Percentiles rank a stretch among this genome's conserved stretches.
Conservation (phyloP, 2,329 filamentous ascomycete genomes). For the Colletotrichum sp. region DNA sequence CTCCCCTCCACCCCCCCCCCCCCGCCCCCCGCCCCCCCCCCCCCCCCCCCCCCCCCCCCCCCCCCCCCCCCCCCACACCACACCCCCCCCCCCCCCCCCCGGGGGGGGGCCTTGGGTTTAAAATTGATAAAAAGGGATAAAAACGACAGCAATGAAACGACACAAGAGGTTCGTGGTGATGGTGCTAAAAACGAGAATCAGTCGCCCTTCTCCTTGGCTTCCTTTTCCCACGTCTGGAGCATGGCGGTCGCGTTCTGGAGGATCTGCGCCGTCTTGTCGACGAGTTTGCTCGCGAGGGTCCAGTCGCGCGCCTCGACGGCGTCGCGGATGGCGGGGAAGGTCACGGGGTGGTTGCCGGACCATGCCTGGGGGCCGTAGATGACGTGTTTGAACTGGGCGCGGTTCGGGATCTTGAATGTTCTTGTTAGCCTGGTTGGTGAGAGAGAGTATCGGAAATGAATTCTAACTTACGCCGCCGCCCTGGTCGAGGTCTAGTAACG, state of each 20-base stretch:
- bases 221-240: constrained; percentile 25
- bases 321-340: constrained; percentile 79
- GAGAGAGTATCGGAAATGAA: background rate
- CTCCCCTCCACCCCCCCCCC: no score
- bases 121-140: background rate
- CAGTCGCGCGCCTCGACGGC: constrained; percentile 76
- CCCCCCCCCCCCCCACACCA: no score
- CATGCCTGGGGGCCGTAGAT: constrained; percentile 85
- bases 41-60: no score
- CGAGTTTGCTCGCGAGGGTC: constrained; percentile 68
- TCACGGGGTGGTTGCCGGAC: constrained; percentile 63
- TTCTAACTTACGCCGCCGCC: constrained; percentile 70
- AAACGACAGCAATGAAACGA: background rate
- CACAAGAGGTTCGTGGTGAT: background rate
- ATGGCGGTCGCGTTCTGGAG: constrained; percentile 63
- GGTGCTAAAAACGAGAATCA: background rate
- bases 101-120: background rate
- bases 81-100: no score
- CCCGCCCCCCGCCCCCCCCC: no score
- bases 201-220: background rate
- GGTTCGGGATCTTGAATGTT: constrained; percentile 72
- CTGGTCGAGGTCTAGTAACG: constrained; percentile 77
- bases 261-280: constrained; percentile 74
- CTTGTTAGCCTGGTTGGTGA: constrained; percentile 14
- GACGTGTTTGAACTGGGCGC: constrained; percentile 93